Percentiles rank a stretch among this genome's conserved stretches.
These are phyloP conservation scores for Aspergillus fijiensis DNA, from an alignment of 2,329 filamentous ascomycete genomes.

Conservation along the genomic window DNA sequence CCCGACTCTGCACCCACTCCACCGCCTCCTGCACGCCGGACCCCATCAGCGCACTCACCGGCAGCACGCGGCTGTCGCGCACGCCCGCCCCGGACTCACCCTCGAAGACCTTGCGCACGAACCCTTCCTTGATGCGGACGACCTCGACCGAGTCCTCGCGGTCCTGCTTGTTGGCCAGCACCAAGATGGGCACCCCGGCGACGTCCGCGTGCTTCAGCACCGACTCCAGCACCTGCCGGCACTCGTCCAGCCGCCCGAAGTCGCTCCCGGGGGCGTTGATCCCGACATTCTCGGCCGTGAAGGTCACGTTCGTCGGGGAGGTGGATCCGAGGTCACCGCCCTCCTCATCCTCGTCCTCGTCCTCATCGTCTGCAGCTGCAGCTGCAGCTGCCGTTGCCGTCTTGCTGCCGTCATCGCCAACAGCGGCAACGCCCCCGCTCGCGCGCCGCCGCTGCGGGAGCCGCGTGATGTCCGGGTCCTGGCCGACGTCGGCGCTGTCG, in stretches of 20 bases:
- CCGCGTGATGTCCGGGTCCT: slow-evolving; percentile 67
- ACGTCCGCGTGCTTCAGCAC: slow-evolving; percentile 85
- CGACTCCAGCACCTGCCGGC: slow-evolving; percentile 81
- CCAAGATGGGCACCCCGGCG: slow-evolving; percentile 84
- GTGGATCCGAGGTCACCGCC: background rate
- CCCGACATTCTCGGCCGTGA: slow-evolving; percentile 36
- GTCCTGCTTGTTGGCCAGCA: slow-evolving; percentile 97
- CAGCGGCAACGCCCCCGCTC: slow-evolving; percentile 29
- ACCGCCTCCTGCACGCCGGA: slow-evolving; percentile 90
- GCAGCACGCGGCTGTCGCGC: slow-evolving; percentile 85
- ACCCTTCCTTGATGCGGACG: slow-evolving; percentile 92
- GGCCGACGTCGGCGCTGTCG: slow-evolving; percentile 86
- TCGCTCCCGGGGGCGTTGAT: slow-evolving; percentile 38
- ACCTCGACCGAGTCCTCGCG: slow-evolving; percentile 97
- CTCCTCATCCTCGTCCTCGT: background rate
- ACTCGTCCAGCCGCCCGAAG: slow-evolving; percentile 73
- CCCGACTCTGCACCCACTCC: slow-evolving; percentile 90
- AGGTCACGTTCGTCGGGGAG: slow-evolving; percentile 1
- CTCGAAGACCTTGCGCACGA: slow-evolving; percentile 94
- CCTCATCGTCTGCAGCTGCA: slow-evolving; percentile 8
- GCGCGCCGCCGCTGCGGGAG: slow-evolving; percentile 36
- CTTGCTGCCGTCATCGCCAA: slow-evolving; percentile 14
- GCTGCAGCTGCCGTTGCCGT: slow-evolving; percentile 8
- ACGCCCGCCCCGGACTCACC: slow-evolving; percentile 84
- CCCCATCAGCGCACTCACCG: slow-evolving; percentile 79